Conservation (phyloP, 192 early-diverging fungal genomes). For the Backusella australiensis region DNA sequence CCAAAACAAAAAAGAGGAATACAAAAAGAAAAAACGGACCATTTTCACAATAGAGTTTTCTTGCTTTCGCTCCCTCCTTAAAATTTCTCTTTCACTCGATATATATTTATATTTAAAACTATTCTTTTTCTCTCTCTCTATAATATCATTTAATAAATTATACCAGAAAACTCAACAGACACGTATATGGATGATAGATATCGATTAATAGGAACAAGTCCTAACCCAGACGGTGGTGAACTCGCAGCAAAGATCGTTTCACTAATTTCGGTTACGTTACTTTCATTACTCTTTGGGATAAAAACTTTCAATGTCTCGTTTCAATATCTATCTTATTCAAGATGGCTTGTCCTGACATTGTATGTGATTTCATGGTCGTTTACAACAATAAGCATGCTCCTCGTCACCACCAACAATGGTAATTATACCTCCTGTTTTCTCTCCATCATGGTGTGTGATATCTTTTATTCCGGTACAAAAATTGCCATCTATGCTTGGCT, state of each 20-base stretch:
- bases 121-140: neutral
- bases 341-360: slow-evolving; percentile 37
- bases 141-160: neutral
- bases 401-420: slow-evolving; percentile 45
- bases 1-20: neutral
- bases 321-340: slow-evolving; percentile 31
- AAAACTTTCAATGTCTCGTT: slow-evolving; percentile 26
- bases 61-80: neutral
- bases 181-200: neutral
- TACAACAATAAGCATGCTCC: slow-evolving; percentile 28
- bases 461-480: slow-evolving; percentile 45
- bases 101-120: neutral
- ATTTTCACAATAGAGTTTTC: neutral
- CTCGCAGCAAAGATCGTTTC: slow-evolving; percentile 24
- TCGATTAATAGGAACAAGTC: neutral
- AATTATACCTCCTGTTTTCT: slow-evolving; percentile 39
- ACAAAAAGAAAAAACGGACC: neutral
- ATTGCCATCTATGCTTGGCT: slow-evolving; percentile 41
- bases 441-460: slow-evolving; percentile 39
- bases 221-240: slow-evolving; percentile 27
- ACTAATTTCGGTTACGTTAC: slow-evolving; percentile 11
- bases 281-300: slow-evolving; percentile 24
- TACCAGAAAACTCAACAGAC: neutral
- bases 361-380: slow-evolving; percentile 48
- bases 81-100: neutral